Evolutionary conservation across 192 early-diverging fungal genomes (phyloP).

Genomic region (Coemansia sp.): DNA sequence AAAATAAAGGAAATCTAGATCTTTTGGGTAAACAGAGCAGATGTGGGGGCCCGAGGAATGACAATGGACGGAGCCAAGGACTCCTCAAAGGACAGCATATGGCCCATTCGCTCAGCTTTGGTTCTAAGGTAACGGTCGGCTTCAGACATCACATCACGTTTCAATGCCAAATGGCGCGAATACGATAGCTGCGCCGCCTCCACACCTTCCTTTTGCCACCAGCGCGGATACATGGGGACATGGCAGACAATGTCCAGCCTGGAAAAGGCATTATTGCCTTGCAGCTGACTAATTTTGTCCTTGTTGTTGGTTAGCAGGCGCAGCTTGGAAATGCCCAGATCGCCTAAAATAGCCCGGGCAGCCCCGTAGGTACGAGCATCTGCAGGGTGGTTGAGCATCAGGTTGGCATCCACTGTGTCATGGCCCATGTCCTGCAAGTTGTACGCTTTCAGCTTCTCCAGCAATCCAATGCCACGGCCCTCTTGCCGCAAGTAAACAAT

Average conservation of each 20-base stretch:
- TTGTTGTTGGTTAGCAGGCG: slow-evolving; percentile 94
- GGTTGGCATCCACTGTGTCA: slow-evolving; percentile 90
- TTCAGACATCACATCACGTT: slow-evolving; percentile 56
- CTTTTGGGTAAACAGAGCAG: slow-evolving; percentile 1
- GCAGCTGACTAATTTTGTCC: slow-evolving; percentile 84
- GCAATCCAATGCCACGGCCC: slow-evolving; percentile 90
- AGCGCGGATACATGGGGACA: slow-evolving; percentile 86
- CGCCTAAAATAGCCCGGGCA: slow-evolving; percentile 82
- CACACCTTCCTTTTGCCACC: slow-evolving; percentile 72
- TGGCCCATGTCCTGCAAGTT: slow-evolving; percentile 95
- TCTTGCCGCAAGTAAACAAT: slow-evolving; percentile 96
- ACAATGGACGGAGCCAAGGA: slow-evolving; percentile 12
- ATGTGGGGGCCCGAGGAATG: slow-evolving; percentile 5
- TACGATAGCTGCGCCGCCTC: slow-evolving; percentile 28
- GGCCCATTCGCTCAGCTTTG: slow-evolving; percentile 90
- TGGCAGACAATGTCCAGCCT: slow-evolving; percentile 72
- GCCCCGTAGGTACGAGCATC: slow-evolving; percentile 93
- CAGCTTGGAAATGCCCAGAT: slow-evolving; percentile 70
- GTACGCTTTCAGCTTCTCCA: slow-evolving; percentile 94
- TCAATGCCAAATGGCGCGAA: slow-evolving; percentile 25
- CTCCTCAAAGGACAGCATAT: slow-evolving; percentile 60
- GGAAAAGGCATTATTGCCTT: slow-evolving; percentile 51
- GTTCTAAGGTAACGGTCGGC: slow-evolving; percentile 82
- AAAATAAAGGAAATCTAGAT: slow-evolving; percentile 3
- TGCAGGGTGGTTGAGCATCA: slow-evolving; percentile 83